phyloP scores from a whole-genome alignment of 208 protist genomes.

The Angomonas deanei region DNA sequence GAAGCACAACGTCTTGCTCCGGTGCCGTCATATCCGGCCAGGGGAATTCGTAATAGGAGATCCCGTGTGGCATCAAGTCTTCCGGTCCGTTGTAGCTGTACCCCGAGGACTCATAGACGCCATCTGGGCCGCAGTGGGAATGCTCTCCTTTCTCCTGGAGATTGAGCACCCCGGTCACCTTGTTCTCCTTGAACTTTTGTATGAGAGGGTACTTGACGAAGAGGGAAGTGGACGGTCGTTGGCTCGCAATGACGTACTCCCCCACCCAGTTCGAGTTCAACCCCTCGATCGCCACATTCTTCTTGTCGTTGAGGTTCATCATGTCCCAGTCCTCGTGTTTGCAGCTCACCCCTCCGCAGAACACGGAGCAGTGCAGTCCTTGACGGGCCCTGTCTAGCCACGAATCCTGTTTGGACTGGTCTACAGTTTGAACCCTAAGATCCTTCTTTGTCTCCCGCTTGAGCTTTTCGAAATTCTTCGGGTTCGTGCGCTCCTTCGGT shows the following conservation, averaged over 20 bases:
- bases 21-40: constrained; percentile 91
- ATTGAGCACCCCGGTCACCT: constrained; percentile 85
- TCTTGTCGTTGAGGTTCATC: constrained; percentile 35
- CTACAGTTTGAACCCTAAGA: constrained; percentile 35
- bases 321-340: constrained; percentile 78
- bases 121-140: constrained; percentile 85
- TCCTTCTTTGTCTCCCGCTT: constrained; percentile 22
- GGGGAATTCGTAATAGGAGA: constrained; percentile 89
- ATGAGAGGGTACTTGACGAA: constrained; percentile 85
- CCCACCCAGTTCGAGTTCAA: constrained; percentile 88
- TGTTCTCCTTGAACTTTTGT: constrained; percentile 66
- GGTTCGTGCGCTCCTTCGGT: constrained; percentile 29
- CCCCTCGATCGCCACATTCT: constrained; percentile 70
- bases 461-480: constrained; percentile 13
- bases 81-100: constrained; percentile 88
- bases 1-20: constrained; percentile 81
- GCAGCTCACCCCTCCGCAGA: constrained; percentile 78
- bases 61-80: constrained; percentile 82
- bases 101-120: constrained; percentile 73
- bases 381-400: constrained; percentile 70
- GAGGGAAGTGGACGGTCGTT: constrained; percentile 78
- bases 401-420: constrained; percentile 66
- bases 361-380: constrained; percentile 72
- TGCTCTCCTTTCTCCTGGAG: constrained; percentile 90
- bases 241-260: constrained; percentile 79